These are phyloP conservation scores for Cicer chorassanicum DNA, from an alignment of 306 rosid genomes.

Conservation along the genomic window DNA sequence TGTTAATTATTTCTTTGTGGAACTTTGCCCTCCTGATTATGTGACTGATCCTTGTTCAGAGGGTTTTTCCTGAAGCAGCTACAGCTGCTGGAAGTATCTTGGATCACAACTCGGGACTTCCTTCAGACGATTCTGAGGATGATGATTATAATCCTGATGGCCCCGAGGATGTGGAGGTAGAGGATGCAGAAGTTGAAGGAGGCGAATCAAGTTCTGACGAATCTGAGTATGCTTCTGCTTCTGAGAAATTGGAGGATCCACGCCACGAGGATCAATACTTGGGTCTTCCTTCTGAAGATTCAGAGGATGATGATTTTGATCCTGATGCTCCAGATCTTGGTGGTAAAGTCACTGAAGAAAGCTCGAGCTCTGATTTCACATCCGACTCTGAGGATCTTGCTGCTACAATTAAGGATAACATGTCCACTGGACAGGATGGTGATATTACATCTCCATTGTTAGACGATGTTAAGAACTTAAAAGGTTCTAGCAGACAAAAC, in stretches of 20 bases:
- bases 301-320: conserved; percentile 82
- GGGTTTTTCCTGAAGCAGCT: conserved; percentile 92
- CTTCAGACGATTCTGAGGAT: conserved; percentile 93
- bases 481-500: conserved; percentile 52
- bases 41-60: conserved; percentile 64
- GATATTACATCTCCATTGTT: conserved; percentile 42
- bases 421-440: conserved; percentile 48
- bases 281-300: conserved; percentile 90
- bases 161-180: conserved; percentile 64
- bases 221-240: conserved; percentile 79
- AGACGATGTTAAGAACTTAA: conserved; percentile 36
- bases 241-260: conserved; percentile 71
- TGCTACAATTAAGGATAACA: conserved; percentile 54
- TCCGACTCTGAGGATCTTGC: conserved; percentile 97
- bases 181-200: conserved; percentile 60
- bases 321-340: conserved; percentile 62
- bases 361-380: conserved; percentile 90
- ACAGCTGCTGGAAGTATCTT: conserved; percentile 62
- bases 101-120: conserved; percentile 67
- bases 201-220: conserved; percentile 72
- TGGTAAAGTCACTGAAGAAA: conserved; percentile 52
- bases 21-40: conserved; percentile 42
- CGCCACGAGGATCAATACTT: conserved; percentile 59
- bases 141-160: conserved; percentile 83
- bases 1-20: conserved; percentile 17